These are phyloP conservation scores for Butyriboletus regius DNA, from an alignment of 1,284 basidiomycete genomes.

Conservation along the genomic window DNA sequence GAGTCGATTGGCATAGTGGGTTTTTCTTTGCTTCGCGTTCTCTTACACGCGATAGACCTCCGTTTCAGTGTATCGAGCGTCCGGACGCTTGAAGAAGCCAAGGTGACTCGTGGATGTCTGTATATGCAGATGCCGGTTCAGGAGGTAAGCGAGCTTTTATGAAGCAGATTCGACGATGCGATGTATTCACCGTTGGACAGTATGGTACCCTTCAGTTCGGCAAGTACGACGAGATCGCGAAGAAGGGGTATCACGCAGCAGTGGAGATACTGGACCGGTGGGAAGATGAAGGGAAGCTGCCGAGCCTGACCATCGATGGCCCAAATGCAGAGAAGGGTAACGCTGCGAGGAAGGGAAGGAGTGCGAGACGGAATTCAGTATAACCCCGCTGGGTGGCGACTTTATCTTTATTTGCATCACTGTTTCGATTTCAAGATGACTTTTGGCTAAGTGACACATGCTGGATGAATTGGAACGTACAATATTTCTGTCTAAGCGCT, in stretches of 20 bases:
- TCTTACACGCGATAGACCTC: not conserved
- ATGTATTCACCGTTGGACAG: constrained; percentile 32
- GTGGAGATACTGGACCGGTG: constrained; percentile 69
- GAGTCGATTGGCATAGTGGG: constrained; percentile 88
- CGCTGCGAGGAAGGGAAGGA: constrained; percentile 62
- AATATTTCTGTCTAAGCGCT: constrained; percentile 20
- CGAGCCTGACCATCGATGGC: constrained; percentile 59
- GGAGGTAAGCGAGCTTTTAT: constrained; percentile 43
- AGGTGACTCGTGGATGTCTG: constrained; percentile 77
- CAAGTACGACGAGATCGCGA: constrained; percentile 78
- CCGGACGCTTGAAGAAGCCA: constrained; percentile 89
- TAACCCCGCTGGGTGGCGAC: constrained; percentile 17
- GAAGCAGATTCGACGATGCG: not conserved
- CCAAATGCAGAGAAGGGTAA: constrained; percentile 37
- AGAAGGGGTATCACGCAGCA: constrained; percentile 75
- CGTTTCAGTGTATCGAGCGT: constrained; percentile 86
- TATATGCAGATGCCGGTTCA: constrained; percentile 96
- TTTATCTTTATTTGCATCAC: not conserved
- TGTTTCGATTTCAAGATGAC: constrained; percentile 14
- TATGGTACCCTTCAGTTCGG: constrained; percentile 73
- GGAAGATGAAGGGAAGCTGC: constrained; percentile 75
- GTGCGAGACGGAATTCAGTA: constrained; percentile 69
- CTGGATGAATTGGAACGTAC: constrained; percentile 12
- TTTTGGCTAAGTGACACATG: constrained; percentile 16
- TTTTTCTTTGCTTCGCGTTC: not conserved